phyloP scores from a whole-genome alignment of 176 grass and related monocot species.

The Carex cristatella region DNA sequence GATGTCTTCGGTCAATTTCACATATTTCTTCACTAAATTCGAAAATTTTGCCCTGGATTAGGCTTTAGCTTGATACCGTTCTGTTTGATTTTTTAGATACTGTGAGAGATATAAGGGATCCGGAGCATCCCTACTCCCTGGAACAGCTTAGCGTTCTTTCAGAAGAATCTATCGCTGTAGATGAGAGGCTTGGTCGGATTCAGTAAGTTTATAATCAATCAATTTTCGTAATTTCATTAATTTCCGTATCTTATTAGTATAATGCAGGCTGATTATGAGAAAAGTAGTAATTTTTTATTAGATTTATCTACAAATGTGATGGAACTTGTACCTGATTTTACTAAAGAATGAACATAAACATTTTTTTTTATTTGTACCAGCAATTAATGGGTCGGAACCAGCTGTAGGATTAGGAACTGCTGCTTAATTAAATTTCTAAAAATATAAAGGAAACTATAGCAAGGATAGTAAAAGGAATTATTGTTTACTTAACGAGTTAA shows the following conservation, averaged over 20 bases:
- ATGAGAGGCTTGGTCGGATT: constrained; percentile 91
- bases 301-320: neutral
- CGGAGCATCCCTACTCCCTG: constrained; percentile 97
- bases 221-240: neutral
- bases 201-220: constrained; percentile 37
- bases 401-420: neutral
- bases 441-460: neutral
- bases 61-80: neutral
- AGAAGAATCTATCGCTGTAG: constrained; percentile 75
- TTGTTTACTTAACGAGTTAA: neutral
- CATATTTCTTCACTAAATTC: neutral
- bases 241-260: neutral
- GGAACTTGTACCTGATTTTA: neutral
- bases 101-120: constrained; percentile 98
- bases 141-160: constrained; percentile 99
- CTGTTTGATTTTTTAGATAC: constrained; percentile 38
- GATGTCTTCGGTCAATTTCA: constrained; percentile 59
- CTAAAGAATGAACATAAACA: neutral
- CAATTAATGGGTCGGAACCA: neutral
- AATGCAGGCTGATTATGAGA: neutral
- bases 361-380: neutral
- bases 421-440: neutral
- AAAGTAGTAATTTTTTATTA: neutral
- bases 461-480: neutral
- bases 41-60: neutral